Evolutionary conservation across 345 rosid species (phyloP).

Genomic region (Angophora floribunda): DNA sequence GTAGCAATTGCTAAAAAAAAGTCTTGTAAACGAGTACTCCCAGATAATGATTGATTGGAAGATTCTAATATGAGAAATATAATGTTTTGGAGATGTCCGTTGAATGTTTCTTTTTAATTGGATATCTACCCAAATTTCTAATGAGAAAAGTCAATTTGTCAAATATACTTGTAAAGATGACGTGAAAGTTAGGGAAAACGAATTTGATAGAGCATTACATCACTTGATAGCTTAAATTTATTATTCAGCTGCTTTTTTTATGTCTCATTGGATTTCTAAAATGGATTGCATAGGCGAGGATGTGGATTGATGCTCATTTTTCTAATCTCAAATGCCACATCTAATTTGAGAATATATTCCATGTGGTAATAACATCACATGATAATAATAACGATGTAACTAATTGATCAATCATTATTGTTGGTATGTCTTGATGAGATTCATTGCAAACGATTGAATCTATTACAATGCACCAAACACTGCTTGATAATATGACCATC

Average conservation of each 20-base stretch:
- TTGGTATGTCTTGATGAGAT: rapidly evolving
- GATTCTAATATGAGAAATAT: not conserved
- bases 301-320: not conserved
- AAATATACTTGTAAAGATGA: not conserved
- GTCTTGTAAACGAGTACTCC: not conserved
- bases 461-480: too few species aligned
- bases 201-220: rapidly evolving
- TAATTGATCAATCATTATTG: not conserved
- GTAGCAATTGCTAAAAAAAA: not conserved
- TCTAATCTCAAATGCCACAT: not conserved
- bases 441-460: not conserved
- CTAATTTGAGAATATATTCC: not conserved
- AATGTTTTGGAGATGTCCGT: not conserved
- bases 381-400: not conserved
- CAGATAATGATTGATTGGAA: not conserved
- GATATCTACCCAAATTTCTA: not conserved
- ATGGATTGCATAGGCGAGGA: not conserved
- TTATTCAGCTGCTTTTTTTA: too few species aligned
- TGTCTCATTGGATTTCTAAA: not conserved
- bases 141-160: not conserved
- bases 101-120: not conserved
- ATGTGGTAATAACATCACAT: rapidly evolving
- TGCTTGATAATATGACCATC: too few species aligned
- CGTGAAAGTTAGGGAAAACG: not conserved
- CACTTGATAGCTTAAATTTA: not conserved